phyloP scores from a whole-genome alignment of 257 asterid genomes.

The Parsonsia alboflavescens region DNA sequence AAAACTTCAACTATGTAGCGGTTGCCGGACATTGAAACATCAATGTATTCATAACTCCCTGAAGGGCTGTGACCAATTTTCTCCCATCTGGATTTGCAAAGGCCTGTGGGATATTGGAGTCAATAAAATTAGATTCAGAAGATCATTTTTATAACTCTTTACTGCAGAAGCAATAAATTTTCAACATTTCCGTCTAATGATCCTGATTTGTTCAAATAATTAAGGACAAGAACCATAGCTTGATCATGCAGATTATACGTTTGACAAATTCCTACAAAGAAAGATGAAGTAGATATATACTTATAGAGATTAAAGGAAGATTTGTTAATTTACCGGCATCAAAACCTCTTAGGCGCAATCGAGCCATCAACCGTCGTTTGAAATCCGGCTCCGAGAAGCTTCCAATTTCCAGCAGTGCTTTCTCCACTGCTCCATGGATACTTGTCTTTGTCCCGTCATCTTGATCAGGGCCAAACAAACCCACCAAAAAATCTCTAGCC shows the following conservation, averaged over 20 bases:
- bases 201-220: too few relatives aligned
- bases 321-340: slow-evolving; percentile 28
- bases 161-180: too few relatives aligned
- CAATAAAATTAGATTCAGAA: not conserved
- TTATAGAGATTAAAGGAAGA: not conserved
- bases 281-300: too few relatives aligned
- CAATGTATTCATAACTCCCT: slow-evolving; percentile 69
- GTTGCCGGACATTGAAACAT: slow-evolving; percentile 29
- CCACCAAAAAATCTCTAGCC: slow-evolving; percentile 17
- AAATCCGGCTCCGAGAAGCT: slow-evolving; percentile 14
- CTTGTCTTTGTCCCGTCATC: slow-evolving; percentile 12
- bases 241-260: too few relatives aligned
- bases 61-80: slow-evolving; percentile 37
- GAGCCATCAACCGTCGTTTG: slow-evolving; percentile 34
- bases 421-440: slow-evolving; percentile 17
- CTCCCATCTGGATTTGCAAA: slow-evolving; percentile 87
- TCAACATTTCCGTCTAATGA: not conserved
- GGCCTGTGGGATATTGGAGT: slow-evolving; percentile 34
- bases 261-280: too few relatives aligned
- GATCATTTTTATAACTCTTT: not conserved
- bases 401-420: slow-evolving; percentile 13
- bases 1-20: slow-evolving; percentile 58
- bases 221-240: too few relatives aligned
- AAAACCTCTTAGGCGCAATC: slow-evolving; percentile 29
- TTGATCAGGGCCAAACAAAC: slow-evolving; percentile 12